Percentiles rank a stretch among this genome's conserved stretches.
phyloP scores from a whole-genome alignment of 441 rosid species.

The Viola pubescens region DNA sequence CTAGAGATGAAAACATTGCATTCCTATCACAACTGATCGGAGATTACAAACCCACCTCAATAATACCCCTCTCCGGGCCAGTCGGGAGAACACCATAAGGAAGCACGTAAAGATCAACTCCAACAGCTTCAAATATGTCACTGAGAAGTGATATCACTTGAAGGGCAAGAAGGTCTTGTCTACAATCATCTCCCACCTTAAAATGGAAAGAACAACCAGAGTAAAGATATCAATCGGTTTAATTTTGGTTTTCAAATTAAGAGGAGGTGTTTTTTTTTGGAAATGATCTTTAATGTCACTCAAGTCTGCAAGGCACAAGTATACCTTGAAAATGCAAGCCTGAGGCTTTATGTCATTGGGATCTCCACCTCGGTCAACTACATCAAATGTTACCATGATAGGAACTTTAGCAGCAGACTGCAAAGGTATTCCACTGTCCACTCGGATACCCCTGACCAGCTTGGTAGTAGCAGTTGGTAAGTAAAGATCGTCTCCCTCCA shows the following conservation, averaged over 20 bases:
- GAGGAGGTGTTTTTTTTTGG: too few species aligned
- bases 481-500: constrained; percentile 88
- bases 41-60: constrained; percentile 55
- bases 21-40: too few species aligned
- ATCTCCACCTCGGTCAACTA: constrained; percentile 75
- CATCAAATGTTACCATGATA: constrained; percentile 89
- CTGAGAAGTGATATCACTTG: constrained; percentile 94
- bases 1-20: background rate
- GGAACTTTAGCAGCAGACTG: constrained; percentile 99
- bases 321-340: constrained; percentile 97
- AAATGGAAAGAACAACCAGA: constrained; percentile 12
- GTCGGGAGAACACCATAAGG: constrained; percentile 99
- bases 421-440: constrained; percentile 96
- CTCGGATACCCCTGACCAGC: constrained; percentile 81
- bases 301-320: constrained; percentile 7
- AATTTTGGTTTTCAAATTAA: background rate
- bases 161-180: constrained; percentile 98
- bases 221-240: background rate
- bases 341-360: constrained; percentile 60
- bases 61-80: constrained; percentile 87
- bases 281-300: background rate
- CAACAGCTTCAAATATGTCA: constrained; percentile 84
- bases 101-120: constrained; percentile 77
- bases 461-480: constrained; percentile 85
- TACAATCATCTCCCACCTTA: constrained; percentile 99